phyloP scores from a whole-genome alignment of 202 grass and related monocot genomes.

The Eragrostis tef region DNA sequence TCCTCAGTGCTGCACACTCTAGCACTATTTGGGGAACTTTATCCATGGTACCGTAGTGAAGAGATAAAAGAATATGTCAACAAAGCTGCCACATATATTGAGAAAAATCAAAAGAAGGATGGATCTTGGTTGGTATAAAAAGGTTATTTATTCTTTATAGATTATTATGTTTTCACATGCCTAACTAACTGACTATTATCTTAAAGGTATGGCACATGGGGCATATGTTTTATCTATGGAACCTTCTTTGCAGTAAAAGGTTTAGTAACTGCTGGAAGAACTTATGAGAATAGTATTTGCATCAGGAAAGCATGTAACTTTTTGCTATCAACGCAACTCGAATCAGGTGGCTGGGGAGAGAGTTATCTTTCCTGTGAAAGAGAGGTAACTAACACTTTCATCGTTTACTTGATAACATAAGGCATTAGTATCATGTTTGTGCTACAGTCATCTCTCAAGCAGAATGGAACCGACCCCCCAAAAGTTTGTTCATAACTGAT shows the following conservation, averaged over 20 bases:
- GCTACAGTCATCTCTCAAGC: too few species aligned
- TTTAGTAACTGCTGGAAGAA: slow-evolving; percentile 41
- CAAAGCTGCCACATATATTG: slow-evolving; percentile 42
- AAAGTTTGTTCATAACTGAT: too few species aligned
- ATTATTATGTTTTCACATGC: background rate
- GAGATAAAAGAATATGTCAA: slow-evolving; percentile 37
- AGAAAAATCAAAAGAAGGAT: slow-evolving; percentile 44
- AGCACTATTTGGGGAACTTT: slow-evolving; percentile 6
- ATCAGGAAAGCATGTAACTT: slow-evolving; percentile 49
- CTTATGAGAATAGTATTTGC: slow-evolving; percentile 36
- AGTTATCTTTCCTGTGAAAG: slow-evolving; percentile 42
- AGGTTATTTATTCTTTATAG: background rate
- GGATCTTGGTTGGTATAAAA: slow-evolving; percentile 48
- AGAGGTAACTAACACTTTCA: background rate
- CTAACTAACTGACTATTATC: background rate
- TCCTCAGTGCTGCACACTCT: slow-evolving; percentile 27
- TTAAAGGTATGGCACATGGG: slow-evolving; percentile 54
- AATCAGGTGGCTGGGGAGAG: slow-evolving; percentile 48
- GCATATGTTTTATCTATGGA: slow-evolving; percentile 48
- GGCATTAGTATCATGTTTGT: too few species aligned
- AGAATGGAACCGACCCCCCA: too few species aligned
- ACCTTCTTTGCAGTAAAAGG: slow-evolving; percentile 39
- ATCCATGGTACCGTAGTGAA: slow-evolving; percentile 29
- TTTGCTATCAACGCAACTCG: slow-evolving; percentile 47
- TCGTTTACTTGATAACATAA: background rate